Evolutionary conservation across 805 yeast genomes (phyloP).

Genomic region (Tetrapisispora nanseiensis): DNA sequence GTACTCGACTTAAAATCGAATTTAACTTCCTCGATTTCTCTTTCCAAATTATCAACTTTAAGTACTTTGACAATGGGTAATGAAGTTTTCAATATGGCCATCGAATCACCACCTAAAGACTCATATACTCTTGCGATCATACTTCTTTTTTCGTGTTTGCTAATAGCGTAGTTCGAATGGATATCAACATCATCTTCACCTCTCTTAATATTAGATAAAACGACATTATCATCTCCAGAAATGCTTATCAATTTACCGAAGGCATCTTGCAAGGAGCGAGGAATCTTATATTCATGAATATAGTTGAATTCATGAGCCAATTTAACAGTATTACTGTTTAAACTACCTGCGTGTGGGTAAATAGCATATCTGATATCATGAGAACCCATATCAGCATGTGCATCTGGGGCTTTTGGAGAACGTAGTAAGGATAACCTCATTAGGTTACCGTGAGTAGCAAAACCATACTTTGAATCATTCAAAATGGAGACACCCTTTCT

Average conservation of each 20-base stretch:
- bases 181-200: slow-evolving; percentile 72
- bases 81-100: slow-evolving; percentile 40
- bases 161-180: slow-evolving; percentile 37
- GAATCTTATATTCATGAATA: slow-evolving; percentile 19
- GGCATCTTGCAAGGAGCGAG: slow-evolving; percentile 8
- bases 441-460: slow-evolving; percentile 83
- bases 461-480: slow-evolving; percentile 86
- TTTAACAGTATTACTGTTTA: slow-evolving; percentile 56
- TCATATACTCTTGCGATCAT: slow-evolving; percentile 75
- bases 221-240: slow-evolving; percentile 47
- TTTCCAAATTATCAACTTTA: slow-evolving; percentile 51
- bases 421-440: slow-evolving; percentile 81
- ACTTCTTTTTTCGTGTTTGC: slow-evolving; percentile 37
- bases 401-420: slow-evolving; percentile 92
- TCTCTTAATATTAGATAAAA: slow-evolving; percentile 72
- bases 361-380: slow-evolving; percentile 79
- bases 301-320: slow-evolving; percentile 77
- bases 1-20: slow-evolving; percentile 22
- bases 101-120: slow-evolving; percentile 69
- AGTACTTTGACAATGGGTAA: slow-evolving; percentile 39
- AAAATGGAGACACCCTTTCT: slow-evolving; percentile 79
- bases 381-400: slow-evolving; percentile 83
- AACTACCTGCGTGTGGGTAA: slow-evolving; percentile 67
- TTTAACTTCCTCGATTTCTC: slow-evolving; percentile 35
- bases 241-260: slow-evolving; percentile 29